Conservation (phyloP, 345 rosid species). For the Gossypium rotundifolium region DNA sequence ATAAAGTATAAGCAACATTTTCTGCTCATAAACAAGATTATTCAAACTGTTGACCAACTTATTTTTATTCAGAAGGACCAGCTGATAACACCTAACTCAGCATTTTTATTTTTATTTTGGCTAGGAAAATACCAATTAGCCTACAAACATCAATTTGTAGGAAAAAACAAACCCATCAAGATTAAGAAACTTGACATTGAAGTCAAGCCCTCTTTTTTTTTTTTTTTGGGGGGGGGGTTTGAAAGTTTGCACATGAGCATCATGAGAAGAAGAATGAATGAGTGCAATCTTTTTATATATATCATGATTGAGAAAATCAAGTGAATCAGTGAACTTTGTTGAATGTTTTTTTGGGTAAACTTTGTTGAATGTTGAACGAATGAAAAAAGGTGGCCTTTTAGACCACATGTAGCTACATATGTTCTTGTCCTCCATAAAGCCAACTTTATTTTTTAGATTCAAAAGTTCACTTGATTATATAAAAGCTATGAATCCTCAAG, state of each 20-base stretch:
- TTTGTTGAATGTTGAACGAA: conserved; percentile 7
- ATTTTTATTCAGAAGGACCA: background rate
- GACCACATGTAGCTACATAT: background rate
- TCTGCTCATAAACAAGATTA: background rate
- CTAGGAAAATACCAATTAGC: background rate
- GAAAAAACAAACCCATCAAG: background rate
- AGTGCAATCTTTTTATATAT: background rate
- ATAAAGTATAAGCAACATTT: background rate
- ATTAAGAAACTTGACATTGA: background rate
- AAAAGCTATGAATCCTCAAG: background rate
- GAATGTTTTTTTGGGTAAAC: background rate
- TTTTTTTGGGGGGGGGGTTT: background rate
- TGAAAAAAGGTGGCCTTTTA: background rate
- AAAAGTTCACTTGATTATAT: conserved; percentile 15
- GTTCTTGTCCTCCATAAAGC: conserved; percentile 2
- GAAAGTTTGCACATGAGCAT: background rate
- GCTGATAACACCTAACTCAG: background rate
- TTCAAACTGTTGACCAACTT: background rate
- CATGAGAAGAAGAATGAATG: conserved; percentile 1
- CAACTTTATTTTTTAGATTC: conserved; percentile 6
- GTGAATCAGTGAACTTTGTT: background rate
- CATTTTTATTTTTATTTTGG: background rate
- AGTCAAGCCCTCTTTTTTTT: background rate
- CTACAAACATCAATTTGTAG: background rate
- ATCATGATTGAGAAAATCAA: background rate